Evolutionary conservation across 2,329 filamentous ascomycete genomes (phyloP), one percentile per base, ranked within the genome.

Genomic region (Clarireedia monteithiana): DNA sequence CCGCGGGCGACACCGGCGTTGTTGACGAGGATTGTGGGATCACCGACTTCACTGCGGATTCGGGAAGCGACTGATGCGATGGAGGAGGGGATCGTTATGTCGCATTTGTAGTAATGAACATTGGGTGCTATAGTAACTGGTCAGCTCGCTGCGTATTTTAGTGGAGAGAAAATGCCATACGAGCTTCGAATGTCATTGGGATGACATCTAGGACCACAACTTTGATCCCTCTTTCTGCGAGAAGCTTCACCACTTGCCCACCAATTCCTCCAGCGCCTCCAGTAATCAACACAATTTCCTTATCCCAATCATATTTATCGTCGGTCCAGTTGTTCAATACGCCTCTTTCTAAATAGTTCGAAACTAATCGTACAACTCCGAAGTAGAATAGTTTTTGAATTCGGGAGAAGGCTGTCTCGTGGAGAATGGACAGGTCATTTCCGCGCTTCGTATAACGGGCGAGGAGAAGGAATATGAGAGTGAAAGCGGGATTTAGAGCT

Each of bases 241-340:
- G 74, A 53, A 85, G 69, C 60, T 77, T 75, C 14, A 86, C 86
- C 3, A 89, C 77, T 39, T 78, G 72, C 20, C 78, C 81, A 14
- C 88, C 88, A 64, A 92, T 90, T 0, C 88, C 88, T 55, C 82
- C 81, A 44, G 84, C 83, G 6, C 88, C 88, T 6, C 89, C 88
- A 0, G 88, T 91, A 20, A 91, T 77, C 45, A 91, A 74, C 2
- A 88, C 83, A 50, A 91, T 77, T 72, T 91, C 87, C 51, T 77
- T 78, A 23, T 75, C 72, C 85, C 86, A 90, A 57, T 83, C 77
- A 70, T 85, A 86, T 42, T 67, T 71, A 63, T 82, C 81, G 10
- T 62, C 67, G 1, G 67, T 73, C 74, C 76, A 81, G 66, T 77
- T 78, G 66, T 79, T 76, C 55, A 74, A 60, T 1, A 72, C 72